A percentile compares a stretch with the other conserved stretches of the same genome.
Evolutionary conservation across 192 early-diverging fungal species (phyloP).

Genomic region (Gamsiella multidivaricata): DNA sequence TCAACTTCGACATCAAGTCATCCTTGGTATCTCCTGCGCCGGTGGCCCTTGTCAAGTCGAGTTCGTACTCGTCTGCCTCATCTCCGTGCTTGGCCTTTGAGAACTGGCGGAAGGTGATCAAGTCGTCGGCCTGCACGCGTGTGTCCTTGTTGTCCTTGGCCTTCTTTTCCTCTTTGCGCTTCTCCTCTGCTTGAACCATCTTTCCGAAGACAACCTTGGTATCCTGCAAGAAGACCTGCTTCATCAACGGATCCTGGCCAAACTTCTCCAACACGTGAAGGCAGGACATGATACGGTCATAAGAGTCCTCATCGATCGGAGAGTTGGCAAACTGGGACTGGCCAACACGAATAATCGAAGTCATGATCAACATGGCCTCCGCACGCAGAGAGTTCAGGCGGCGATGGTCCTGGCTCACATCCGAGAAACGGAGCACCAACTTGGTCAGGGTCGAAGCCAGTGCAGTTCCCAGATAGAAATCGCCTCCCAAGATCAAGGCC

Average conservation of each 20-base stretch:
- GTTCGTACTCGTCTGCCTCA: slow-evolving; percentile 83
- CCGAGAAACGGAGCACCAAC: slow-evolving; percentile 83
- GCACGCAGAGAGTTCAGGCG: slow-evolving; percentile 85
- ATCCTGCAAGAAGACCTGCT: slow-evolving; percentile 67
- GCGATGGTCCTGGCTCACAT: slow-evolving; percentile 58
- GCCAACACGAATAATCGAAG: slow-evolving; percentile 92
- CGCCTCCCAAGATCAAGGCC: slow-evolving; percentile 89
- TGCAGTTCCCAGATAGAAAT: slow-evolving; percentile 93
- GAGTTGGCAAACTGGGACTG: slow-evolving; percentile 85
- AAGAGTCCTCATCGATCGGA: slow-evolving; percentile 98
- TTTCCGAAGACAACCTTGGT: slow-evolving; percentile 71
- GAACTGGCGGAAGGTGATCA: slow-evolving; percentile 88
- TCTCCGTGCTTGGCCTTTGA: slow-evolving; percentile 74
- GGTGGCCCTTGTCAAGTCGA: slow-evolving; percentile 91
- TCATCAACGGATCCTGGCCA: slow-evolving; percentile 62
- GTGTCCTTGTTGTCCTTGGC: slow-evolving; percentile 73
- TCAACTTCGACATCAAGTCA: slow-evolving; percentile 91
- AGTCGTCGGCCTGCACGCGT: slow-evolving; percentile 88
- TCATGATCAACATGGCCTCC: slow-evolving; percentile 99
- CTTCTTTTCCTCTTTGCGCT: slow-evolving; percentile 68
- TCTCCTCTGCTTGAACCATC: slow-evolving; percentile 77
- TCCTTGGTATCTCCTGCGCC: slow-evolving; percentile 76
- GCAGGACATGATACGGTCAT: slow-evolving; percentile 91
- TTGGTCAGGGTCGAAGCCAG: slow-evolving; percentile 92
- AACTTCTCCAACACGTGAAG: slow-evolving; percentile 79